Base-by-base conservation (phyloP, 805 yeast genomes). In the Cyberlindnera mississippiensis region DNA sequence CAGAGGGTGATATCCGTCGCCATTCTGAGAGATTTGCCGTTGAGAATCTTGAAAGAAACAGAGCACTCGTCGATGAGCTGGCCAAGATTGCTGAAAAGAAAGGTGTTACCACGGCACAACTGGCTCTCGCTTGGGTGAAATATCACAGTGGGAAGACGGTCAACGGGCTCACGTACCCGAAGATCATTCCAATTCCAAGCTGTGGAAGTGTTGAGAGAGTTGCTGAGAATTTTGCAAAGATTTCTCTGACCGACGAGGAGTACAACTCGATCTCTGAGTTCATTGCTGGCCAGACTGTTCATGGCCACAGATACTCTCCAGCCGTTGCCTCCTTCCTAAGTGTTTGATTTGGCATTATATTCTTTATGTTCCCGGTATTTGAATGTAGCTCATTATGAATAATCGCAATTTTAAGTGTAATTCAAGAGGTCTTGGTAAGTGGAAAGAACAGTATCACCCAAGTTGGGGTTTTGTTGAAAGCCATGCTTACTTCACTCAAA, bases 121-220 rank as follows among this genome's bases (percentile, higher is more conserved):
- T 85, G 30, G 80, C 89, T 4, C 61, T 89, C 17, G 80, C 87
- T 3, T 86, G 86, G 79, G 63, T 79, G 42, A 64, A 72, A 41
- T 70, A 74, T 39, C 62, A 63, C 42, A 66, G 67, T 44, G 53
- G 43, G 8, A 49, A 49, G 26, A 46, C 51, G 3, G 37, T 53
- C 6, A 36, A 46, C 29, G 56, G 56, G 4, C 24, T 48, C 9
- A 65, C 67, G 38, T 71, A 67, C 40, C 75, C 89, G 19, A 68
- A 64, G 44, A 70, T 86, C 33, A 56, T 89, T 35, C 95, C 96
- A 27, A 84, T 89, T 59, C 96, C 96, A 16, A 82, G 90, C 40
- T 81, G 86, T 3, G 73, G 88, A 6, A 74, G 80, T 29, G 60
- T 65, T 4, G 67, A 61, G 10, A 80, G 86, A 59, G 77, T 83